These are phyloP conservation scores for Acacia concinna DNA, from an alignment of 331 rosid genomes.

Conservation along the genomic window DNA sequence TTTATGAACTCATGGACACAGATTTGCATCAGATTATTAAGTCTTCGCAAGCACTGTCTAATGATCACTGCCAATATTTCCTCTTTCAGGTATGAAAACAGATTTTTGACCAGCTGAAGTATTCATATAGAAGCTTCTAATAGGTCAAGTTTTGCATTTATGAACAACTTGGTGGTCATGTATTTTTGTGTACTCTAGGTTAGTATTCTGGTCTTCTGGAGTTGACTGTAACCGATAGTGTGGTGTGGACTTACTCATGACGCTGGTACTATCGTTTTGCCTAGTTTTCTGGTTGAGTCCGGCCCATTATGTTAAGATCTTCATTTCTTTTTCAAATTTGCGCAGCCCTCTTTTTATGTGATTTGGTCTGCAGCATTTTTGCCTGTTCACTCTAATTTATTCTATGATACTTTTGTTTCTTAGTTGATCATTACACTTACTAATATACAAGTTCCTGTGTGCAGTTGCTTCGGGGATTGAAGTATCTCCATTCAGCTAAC, in stretches of 20 bases:
- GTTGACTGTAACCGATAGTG: background rate
- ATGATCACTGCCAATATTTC: slow-evolving; percentile 86
- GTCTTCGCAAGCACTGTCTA: slow-evolving; percentile 70
- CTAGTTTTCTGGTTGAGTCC: background rate
- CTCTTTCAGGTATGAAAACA: slow-evolving; percentile 67
- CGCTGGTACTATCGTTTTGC: slow-evolving; percentile 6
- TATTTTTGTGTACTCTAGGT: background rate
- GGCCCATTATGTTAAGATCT: background rate
- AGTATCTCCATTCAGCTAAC: slow-evolving; percentile 87
- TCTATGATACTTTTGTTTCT: slow-evolving; percentile 12
- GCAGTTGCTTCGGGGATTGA: slow-evolving; percentile 84
- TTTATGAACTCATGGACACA: slow-evolving; percentile 87
- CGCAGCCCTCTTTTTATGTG: background rate
- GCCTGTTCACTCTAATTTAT: background rate
- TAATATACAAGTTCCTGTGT: slow-evolving; percentile 18
- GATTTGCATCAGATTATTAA: slow-evolving; percentile 86
- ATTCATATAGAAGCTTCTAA: slow-evolving; percentile 10
- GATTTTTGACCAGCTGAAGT: background rate
- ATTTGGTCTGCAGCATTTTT: slow-evolving; percentile 4
- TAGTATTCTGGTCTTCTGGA: slow-evolving; percentile 15
- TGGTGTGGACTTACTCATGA: background rate
- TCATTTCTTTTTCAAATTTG: background rate
- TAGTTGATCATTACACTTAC: slow-evolving; percentile 28
- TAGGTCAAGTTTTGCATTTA: slow-evolving; percentile 8
- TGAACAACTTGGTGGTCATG: background rate